Evolutionary conservation across 2,329 filamentous ascomycete species (phyloP).

Genomic region (Paecilomyces variotii): DNA sequence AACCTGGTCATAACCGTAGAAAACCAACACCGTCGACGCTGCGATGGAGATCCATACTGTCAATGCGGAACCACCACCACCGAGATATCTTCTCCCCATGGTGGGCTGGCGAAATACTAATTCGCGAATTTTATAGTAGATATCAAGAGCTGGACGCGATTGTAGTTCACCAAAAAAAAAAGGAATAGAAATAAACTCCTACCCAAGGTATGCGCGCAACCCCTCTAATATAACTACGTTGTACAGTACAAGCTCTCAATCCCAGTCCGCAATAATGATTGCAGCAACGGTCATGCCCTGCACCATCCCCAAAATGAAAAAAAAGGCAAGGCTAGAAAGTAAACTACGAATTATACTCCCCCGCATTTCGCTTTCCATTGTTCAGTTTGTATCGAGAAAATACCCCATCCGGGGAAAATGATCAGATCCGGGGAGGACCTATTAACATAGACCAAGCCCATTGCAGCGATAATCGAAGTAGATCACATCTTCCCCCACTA

Average conservation of each 20-base stretch:
- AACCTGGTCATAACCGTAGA: conserved; percentile 42
- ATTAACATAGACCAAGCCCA: background rate
- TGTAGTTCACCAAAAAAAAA: background rate
- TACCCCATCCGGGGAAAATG: background rate
- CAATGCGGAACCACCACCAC: conserved; percentile 43
- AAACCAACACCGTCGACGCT: conserved; percentile 43
- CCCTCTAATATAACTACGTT: too few species aligned
- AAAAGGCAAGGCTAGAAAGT: background rate
- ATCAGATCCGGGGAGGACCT: background rate
- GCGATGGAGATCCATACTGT: conserved; percentile 47
- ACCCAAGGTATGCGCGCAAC: too few species aligned
- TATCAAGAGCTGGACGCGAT: background rate
- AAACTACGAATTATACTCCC: background rate
- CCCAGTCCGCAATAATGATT: background rate
- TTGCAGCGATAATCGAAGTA: background rate
- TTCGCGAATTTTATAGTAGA: background rate
- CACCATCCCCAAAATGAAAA: background rate
- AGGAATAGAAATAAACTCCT: too few species aligned
- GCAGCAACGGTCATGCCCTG: background rate
- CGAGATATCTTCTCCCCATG: conserved; percentile 43
- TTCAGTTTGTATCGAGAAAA: background rate
- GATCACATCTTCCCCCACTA: background rate
- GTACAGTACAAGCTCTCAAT: background rate
- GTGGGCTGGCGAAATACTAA: background rate
- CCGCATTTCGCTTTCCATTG: background rate